Percentiles rank a stretch among this genome's conserved stretches.
Evolutionary conservation across 257 asterid genomes (phyloP).

Genomic region (Fraxinus excelsior): DNA sequence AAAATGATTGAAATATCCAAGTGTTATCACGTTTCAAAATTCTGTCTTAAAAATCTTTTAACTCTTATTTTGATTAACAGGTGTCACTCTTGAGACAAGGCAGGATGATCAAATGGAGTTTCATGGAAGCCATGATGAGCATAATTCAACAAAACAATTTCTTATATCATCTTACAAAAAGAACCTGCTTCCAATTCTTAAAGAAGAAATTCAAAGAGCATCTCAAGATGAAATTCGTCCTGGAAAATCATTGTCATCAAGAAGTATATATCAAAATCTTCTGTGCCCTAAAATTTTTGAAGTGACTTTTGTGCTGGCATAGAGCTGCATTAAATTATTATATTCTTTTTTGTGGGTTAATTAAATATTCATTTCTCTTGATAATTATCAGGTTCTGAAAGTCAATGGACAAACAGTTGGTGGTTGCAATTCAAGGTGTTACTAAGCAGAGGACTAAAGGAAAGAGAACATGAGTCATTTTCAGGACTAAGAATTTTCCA

Average conservation of each 20-base stretch:
- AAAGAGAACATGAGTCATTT: slow-evolving; percentile 72
- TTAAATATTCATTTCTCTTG: background rate
- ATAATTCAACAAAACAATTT: slow-evolving; percentile 56
- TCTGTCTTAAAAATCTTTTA: background rate
- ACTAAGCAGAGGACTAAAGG: slow-evolving; percentile 73
- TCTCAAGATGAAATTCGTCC: slow-evolving; percentile 23
- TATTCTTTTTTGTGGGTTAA: background rate
- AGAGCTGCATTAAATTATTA: background rate
- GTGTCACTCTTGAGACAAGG: slow-evolving; percentile 69
- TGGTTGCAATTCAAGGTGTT: slow-evolving; percentile 84
- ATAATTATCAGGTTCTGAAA: slow-evolving; percentile 43
- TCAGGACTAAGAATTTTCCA: slow-evolving; percentile 68
- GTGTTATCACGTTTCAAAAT: background rate
- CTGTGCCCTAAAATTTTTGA: no score
- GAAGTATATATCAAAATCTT: slow-evolving; percentile 37
- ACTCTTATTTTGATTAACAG: slow-evolving; percentile 35
- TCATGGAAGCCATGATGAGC: slow-evolving; percentile 49
- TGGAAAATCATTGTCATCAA: slow-evolving; percentile 36
- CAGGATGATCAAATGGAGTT: slow-evolving; percentile 58
- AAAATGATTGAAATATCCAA: background rate
- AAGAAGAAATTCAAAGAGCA: slow-evolving; percentile 47
- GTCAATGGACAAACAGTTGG: slow-evolving; percentile 78
- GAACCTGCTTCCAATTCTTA: slow-evolving; percentile 52
- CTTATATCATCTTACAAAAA: slow-evolving; percentile 59
- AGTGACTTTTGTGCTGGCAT: background rate